Conservation (phyloP, 2,329 filamentous ascomycete species). For the Botrytis hyacinthi region DNA sequence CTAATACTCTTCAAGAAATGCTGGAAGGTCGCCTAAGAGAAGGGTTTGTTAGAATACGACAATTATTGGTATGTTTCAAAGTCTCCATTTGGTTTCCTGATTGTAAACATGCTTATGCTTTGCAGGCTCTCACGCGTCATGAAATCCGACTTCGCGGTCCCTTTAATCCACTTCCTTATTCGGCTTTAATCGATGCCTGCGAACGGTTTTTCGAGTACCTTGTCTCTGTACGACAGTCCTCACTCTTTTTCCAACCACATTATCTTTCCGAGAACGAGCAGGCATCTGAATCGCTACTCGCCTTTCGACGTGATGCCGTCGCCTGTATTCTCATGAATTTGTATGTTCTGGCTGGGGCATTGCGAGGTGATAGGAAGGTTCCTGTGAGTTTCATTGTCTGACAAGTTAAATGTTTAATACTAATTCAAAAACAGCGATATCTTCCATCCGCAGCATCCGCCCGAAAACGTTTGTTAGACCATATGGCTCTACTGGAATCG, state of each 20-base stretch:
- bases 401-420: neutral
- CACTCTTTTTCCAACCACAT: constrained; percentile 55
- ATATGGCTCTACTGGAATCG: constrained; percentile 49
- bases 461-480: constrained; percentile 51
- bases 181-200: constrained; percentile 53
- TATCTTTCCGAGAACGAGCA: constrained; percentile 51
- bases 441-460: constrained; percentile 55
- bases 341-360: constrained; percentile 56
- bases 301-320: constrained; percentile 55
- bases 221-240: constrained; percentile 56
- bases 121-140: constrained; percentile 53
- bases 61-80: constrained; percentile 45
- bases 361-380: constrained; percentile 50
- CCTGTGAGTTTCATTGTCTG: constrained; percentile 37
- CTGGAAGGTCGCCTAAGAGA: constrained; percentile 59
- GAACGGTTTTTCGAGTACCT: constrained; percentile 60
- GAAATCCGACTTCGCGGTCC: constrained; percentile 57
- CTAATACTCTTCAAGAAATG: constrained; percentile 44
- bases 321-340: constrained; percentile 57
- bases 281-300: constrained; percentile 50
- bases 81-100: neutral
- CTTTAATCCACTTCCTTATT: constrained; percentile 56
- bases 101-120: neutral
- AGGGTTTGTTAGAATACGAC: constrained; percentile 56
- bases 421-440: constrained; percentile 43